A percentile compares a stretch with the other conserved stretches of the same genome.
Conservation (phyloP, 2,329 filamentous ascomycete genomes). For the Paraphoma chrysanthemicola region DNA sequence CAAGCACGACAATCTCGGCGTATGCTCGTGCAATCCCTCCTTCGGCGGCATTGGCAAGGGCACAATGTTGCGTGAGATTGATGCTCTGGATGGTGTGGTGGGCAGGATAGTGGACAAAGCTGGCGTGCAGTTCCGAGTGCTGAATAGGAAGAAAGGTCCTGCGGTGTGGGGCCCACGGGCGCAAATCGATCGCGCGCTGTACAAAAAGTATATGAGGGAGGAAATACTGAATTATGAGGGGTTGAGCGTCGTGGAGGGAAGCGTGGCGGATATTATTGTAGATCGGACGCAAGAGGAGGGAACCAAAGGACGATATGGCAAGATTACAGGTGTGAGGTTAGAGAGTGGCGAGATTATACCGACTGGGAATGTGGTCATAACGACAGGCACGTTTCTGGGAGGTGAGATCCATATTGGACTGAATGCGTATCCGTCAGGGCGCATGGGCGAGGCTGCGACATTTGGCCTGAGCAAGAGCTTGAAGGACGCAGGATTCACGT, state of each 20-base stretch:
- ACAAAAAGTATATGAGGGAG: conserved; percentile 88
- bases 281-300: conserved; percentile 61
- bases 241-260: conserved; percentile 81
- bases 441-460: conserved; percentile 93
- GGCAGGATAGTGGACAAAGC: conserved; percentile 91
- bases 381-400: conserved; percentile 92
- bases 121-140: conserved; percentile 88
- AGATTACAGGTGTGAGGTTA: conserved; percentile 82
- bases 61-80: conserved; percentile 92
- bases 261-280: conserved; percentile 89
- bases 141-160: conserved; percentile 89
- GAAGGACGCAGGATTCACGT: conserved; percentile 82
- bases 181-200: conserved; percentile 91
- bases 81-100: conserved; percentile 89
- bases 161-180: conserved; percentile 97
- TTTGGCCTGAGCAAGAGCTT: conserved; percentile 92
- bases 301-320: conserved; percentile 63
- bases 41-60: conserved; percentile 99
- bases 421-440: conserved; percentile 81
- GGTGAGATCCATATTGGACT: conserved; percentile 97
- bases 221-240: conserved; percentile 82
- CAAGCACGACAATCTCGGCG: conserved; percentile 84
- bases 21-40: conserved; percentile 95
- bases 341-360: conserved; percentile 86
- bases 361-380: conserved; percentile 86